phyloP scores from a whole-genome alignment of 2,329 filamentous ascomycete species.

The Botryotinia convoluta region DNA sequence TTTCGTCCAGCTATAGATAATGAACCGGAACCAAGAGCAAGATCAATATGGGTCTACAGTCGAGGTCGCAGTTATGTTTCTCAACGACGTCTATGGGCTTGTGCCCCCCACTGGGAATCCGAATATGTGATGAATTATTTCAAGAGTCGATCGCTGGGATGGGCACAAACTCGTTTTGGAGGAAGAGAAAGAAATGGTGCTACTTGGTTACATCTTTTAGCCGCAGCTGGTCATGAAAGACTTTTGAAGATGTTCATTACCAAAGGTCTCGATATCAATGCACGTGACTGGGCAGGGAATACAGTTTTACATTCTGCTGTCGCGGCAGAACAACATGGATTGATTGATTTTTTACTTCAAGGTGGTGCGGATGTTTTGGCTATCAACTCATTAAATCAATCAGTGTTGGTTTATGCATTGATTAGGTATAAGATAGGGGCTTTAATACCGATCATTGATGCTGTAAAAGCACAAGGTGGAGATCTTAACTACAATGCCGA shows the following conservation, averaged over 20 bases:
- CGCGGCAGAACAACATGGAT: not conserved
- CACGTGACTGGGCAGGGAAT: constrained; percentile 19
- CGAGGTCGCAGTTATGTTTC: constrained; percentile 18
- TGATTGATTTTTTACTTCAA: constrained; percentile 4
- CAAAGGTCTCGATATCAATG: constrained; percentile 13
- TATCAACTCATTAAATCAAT: not conserved
- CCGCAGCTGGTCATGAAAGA: constrained; percentile 3
- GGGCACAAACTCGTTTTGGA: constrained; percentile 14
- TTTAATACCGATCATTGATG: constrained; percentile 3
- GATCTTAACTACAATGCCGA: constrained; percentile 9
- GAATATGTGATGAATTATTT: constrained; percentile 16
- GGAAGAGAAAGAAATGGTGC: constrained; percentile 20
- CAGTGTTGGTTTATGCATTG: constrained; percentile 14
- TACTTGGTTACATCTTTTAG: constrained; percentile 20
- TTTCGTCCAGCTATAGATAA: constrained; percentile 6
- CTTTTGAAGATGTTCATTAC: constrained; percentile 5
- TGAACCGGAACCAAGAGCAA: constrained; percentile 12
- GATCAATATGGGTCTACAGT: constrained; percentile 19
- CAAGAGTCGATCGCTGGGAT: constrained; percentile 7
- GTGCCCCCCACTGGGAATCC: constrained; percentile 9
- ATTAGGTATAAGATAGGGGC: not conserved
- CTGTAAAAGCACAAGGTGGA: constrained; percentile 3
- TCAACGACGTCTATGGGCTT: constrained; percentile 14
- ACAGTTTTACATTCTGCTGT: constrained; percentile 14
- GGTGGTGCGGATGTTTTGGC: constrained; percentile 4